phyloP scores from a whole-genome alignment of 352 stramenopile genomes.

The Albugo candida region DNA sequence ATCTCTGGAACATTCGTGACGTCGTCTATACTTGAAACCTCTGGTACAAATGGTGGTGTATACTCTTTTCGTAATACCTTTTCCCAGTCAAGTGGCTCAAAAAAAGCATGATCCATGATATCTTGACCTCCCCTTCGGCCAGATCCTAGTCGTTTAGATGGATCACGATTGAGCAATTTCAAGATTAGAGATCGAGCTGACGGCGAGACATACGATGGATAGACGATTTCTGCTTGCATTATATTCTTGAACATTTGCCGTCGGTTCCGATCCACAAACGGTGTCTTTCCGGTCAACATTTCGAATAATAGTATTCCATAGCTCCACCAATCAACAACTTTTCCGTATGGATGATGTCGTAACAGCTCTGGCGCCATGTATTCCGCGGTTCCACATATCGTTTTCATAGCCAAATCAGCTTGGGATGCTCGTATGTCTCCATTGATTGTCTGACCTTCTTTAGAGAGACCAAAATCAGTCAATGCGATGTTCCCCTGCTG shows the following conservation, averaged over 20 bases:
- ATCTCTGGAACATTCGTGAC: constrained; percentile 60
- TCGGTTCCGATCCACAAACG: constrained; percentile 61
- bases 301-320: constrained; percentile 80
- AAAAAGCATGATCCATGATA: constrained; percentile 58
- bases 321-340: constrained; percentile 67
- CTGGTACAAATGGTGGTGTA: constrained; percentile 32
- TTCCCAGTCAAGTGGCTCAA: constrained; percentile 55
- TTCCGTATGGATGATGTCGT: constrained; percentile 24
- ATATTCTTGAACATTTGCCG: constrained; percentile 96
- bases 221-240: constrained; percentile 75
- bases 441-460: constrained; percentile 30
- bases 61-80: constrained; percentile 54
- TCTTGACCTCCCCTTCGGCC: constrained; percentile 36
- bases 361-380: constrained; percentile 76
- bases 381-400: constrained; percentile 67
- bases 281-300: constrained; percentile 58
- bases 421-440: constrained; percentile 72
- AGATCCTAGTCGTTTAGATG: constrained; percentile 28
- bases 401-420: constrained; percentile 71
- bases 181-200: constrained; percentile 36
- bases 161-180: constrained; percentile 39
- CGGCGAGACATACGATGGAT: constrained; percentile 78
- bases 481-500: constrained; percentile 74
- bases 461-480: constrained; percentile 67
- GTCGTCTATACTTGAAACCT: constrained; percentile 21